A percentile compares a stretch with the other conserved stretches of the same genome.
Conservation (phyloP, 2,329 filamentous ascomycete species). For the Venturiaceae sp. region DNA sequence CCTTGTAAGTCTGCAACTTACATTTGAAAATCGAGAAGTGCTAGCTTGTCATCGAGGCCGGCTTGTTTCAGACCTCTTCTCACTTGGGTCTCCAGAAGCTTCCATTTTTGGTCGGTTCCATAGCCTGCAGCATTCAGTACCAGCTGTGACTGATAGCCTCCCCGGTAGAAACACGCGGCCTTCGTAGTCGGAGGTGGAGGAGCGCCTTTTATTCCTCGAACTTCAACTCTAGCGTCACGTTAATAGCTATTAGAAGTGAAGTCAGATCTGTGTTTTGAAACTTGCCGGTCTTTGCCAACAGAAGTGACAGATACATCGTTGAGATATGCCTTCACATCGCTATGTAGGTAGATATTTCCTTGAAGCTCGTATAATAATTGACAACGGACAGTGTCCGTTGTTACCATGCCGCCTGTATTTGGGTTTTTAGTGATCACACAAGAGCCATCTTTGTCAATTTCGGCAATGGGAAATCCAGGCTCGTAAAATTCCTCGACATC, state of each 20-base stretch:
- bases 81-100: constrained; percentile 29
- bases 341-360: constrained; percentile 47
- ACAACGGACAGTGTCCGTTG: constrained; percentile 37
- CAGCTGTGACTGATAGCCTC: constrained; percentile 34
- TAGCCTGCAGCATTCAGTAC: constrained; percentile 35
- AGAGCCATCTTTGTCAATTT: constrained; percentile 20
- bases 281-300: constrained; percentile 30
- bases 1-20: constrained; percentile 11
- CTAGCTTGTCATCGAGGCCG: constrained; percentile 30
- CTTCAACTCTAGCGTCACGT: constrained; percentile 28
- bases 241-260: not conserved
- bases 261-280: not conserved
- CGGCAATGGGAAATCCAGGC: constrained; percentile 24
- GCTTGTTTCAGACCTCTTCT: constrained; percentile 23
- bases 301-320: constrained; percentile 43
- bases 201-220: constrained; percentile 33
- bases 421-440: constrained; percentile 24
- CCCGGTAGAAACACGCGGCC: constrained; percentile 33
- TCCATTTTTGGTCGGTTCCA: constrained; percentile 32
- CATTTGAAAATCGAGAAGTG: constrained; percentile 26
- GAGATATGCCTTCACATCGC: constrained; percentile 44
- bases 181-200: constrained; percentile 35
- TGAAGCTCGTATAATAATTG: constrained; percentile 46
- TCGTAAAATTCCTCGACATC: constrained; percentile 20
- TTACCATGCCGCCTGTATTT: constrained; percentile 19